A percentile compares a stretch with the other conserved stretches of the same genome.
Conservation (phyloP, 108 stramenopile genomes). For the Fragilariopsis cylindrus region DNA sequence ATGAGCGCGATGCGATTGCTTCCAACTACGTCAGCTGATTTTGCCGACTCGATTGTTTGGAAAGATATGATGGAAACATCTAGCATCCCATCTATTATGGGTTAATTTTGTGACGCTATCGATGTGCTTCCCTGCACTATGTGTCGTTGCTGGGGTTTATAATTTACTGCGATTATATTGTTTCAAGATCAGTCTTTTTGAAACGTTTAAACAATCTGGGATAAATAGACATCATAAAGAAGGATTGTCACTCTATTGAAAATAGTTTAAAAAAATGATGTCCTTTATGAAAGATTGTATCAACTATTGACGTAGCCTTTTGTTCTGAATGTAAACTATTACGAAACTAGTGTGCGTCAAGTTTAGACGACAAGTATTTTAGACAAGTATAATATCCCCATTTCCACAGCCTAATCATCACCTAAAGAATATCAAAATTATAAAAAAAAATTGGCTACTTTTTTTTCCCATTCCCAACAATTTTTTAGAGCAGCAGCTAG, state of each 20-base stretch:
- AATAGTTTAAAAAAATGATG: background rate
- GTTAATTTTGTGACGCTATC: conserved; percentile 3
- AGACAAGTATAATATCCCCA: too few species aligned
- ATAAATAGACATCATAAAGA: background rate
- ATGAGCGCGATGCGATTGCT: conserved; percentile 94
- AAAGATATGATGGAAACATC: conserved; percentile 90
- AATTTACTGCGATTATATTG: background rate
- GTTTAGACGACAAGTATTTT: too few species aligned
- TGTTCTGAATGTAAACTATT: too few species aligned
- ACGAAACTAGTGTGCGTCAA: too few species aligned
- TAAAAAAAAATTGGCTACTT: too few species aligned
- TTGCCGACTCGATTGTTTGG: conserved; percentile 85
- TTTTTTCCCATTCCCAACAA: too few species aligned
- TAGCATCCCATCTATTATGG: conserved; percentile 72
- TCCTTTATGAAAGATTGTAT: background rate
- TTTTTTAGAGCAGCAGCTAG: too few species aligned
- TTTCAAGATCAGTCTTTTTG: background rate
- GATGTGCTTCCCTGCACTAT: background rate
- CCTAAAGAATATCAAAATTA: too few species aligned
- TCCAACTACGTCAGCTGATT: conserved; percentile 93
- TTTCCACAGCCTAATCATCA: too few species aligned
- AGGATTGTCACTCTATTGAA: background rate
- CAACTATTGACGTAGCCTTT: background rate
- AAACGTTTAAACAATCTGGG: background rate
- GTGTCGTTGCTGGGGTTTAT: background rate